phyloP scores from a whole-genome alignment of 257 asterid genomes.

The Solanum clarkiae region DNA sequence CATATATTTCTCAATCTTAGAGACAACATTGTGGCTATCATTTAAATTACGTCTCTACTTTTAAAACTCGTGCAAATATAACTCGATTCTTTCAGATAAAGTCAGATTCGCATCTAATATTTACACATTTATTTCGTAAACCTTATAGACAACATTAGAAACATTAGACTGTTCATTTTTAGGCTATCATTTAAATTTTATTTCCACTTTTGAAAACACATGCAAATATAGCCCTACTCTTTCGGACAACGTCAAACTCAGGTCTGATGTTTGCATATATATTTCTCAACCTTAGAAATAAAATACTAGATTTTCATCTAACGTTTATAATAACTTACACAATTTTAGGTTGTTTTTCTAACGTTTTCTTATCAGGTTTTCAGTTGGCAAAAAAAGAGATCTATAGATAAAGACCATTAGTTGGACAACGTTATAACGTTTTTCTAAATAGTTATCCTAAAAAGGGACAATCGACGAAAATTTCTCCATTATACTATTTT shows the following conservation, averaged over 20 bases:
- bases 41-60: not conserved
- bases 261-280: too few relatives aligned
- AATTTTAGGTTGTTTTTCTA: not conserved
- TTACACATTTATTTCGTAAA: not conserved
- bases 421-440: too few relatives aligned
- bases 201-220: too few relatives aligned
- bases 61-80: not conserved
- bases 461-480: not conserved
- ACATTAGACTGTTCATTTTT: too few relatives aligned
- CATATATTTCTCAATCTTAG: too few relatives aligned
- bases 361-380: not conserved
- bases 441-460: not conserved
- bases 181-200: too few relatives aligned
- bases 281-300: too few relatives aligned
- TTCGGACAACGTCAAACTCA: not conserved
- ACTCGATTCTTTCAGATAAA: not conserved
- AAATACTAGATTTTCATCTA: too few relatives aligned
- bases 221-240: not conserved
- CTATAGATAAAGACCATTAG: not conserved
- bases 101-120: not conserved
- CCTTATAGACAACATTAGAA: too few relatives aligned
- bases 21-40: not conserved
- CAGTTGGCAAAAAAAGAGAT: not conserved
- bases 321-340: not conserved
- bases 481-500: not conserved